Percentiles rank a stretch among this genome's conserved stretches.
phyloP scores from a whole-genome alignment of 352 stramenopile species.

The Pythium scleroteichum region DNA sequence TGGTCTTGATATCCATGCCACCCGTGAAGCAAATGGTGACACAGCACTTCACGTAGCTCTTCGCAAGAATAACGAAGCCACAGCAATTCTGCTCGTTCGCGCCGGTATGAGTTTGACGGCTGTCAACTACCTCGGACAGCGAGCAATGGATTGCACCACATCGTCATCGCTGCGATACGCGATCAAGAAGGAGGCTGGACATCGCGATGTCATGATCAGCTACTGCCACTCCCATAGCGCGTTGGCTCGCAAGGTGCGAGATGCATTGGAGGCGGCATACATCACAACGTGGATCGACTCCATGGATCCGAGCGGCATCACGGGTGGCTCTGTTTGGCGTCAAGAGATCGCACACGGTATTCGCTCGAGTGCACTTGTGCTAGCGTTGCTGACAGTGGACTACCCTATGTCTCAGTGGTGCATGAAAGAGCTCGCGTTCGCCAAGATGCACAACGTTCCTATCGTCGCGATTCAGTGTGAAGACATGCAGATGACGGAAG shows the following conservation, averaged over 20 bases:
- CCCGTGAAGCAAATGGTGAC: conserved; percentile 61
- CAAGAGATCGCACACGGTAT: conserved; percentile 83
- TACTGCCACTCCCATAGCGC: conserved; percentile 79
- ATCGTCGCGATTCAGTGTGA: conserved; percentile 86
- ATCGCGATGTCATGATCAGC: conserved; percentile 88
- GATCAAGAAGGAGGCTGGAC: conserved; percentile 82
- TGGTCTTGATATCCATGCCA: conserved; percentile 58
- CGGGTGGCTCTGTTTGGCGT: conserved; percentile 73
- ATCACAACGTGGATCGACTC: conserved; percentile 87
- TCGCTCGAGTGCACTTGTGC: conserved; percentile 66
- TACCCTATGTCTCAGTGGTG: conserved; percentile 82
- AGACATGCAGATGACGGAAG: conserved; percentile 79
- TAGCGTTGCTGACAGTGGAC: conserved; percentile 73
- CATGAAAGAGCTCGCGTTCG: conserved; percentile 87
- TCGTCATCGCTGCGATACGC: conserved; percentile 74
- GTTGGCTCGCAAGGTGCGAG: conserved; percentile 65
- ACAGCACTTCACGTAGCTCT: conserved; percentile 76
- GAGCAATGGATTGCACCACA: conserved; percentile 70
- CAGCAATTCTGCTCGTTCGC: conserved; percentile 66
- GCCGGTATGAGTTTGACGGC: conserved; percentile 66
- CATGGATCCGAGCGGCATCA: conserved; percentile 83
- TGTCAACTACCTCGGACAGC: conserved; percentile 61
- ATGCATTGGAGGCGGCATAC: conserved; percentile 64
- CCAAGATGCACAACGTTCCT: conserved; percentile 81
- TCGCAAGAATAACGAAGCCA: conserved; percentile 65